Evolutionary conservation across 2,329 filamentous ascomycete species (phyloP), one percentile per base, ranked within the genome.

Genomic region (Moelleriella libera): DNA sequence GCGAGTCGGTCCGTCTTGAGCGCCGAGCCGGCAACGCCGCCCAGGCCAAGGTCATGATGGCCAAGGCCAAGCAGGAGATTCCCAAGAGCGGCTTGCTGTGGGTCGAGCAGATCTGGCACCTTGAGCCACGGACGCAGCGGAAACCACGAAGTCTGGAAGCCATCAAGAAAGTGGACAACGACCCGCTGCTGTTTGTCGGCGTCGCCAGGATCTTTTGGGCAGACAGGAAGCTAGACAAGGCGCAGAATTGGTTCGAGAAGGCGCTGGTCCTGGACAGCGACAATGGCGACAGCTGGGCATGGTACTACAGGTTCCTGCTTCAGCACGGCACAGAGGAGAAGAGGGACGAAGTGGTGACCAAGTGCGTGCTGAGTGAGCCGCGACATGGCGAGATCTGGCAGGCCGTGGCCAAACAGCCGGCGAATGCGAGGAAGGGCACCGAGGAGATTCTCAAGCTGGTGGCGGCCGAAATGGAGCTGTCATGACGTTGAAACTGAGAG

Each of bases 251-350:
- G 92, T 98, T 98, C 63, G 88, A 96, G 67, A 95, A 94, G 67
- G 92, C 92, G 0, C 81, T 96, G 48, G 74, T 95, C 47, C 71
- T 92, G 10, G 88, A 98, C 59, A 80, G 83, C 37, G 89, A 97
- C 62, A 69, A 80, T 45, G 92, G 92, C 45, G 94, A 98, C 68
- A 85, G 82, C 9, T 98, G 94, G 94, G 90, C 88, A 21, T 98
- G 90, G 90, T 98, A 96, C 65, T 92, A 88, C 65, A 89, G 90
- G 64, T 98, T 97, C 63, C 61, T 97, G 53, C 63, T 81, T 55
- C 87, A 96, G 71, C 89, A 98, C 67, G 94, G 92, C 8, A 96
- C 88, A 5, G 83, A 88, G 49, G 90, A 95, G 71, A 98, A 97
- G 80, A 75, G 84, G 58, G 77, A 72, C 31, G 92, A 97, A 60